Percentiles rank a stretch among this genome's conserved stretches.
Evolutionary conservation across 2,329 filamentous ascomycete species (phyloP).

Genomic region (Ceratocystis cubensis): DNA sequence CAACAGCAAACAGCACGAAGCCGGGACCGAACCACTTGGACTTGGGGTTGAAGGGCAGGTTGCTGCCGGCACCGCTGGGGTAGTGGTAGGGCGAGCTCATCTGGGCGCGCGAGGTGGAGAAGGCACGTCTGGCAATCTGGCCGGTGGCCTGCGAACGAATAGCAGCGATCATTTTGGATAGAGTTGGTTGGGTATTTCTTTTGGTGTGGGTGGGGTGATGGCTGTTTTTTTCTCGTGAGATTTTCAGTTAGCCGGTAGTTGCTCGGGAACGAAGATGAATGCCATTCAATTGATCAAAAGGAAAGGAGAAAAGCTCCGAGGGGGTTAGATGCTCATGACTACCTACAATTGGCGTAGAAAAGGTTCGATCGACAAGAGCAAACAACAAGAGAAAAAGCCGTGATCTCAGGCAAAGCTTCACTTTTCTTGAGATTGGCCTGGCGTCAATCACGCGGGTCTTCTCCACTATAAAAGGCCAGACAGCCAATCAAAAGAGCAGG

Average conservation of each 20-base stretch:
- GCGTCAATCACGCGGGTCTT: neutral
- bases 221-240: neutral
- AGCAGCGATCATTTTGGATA: conserved; percentile 67
- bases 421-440: conserved; percentile 3
- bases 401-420: conserved; percentile 11
- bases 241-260: neutral
- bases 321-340: neutral
- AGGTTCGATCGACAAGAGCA: neutral
- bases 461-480: conserved; percentile 8
- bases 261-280: neutral
- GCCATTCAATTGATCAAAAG: neutral
- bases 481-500: conserved; percentile 8
- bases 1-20: conserved; percentile 61
- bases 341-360: conserved; percentile 13
- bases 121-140: conserved; percentile 70
- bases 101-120: conserved; percentile 79
- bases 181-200: neutral
- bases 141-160: conserved; percentile 46
- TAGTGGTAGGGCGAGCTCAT: conserved; percentile 93
- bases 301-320: no score
- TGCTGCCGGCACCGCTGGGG: conserved; percentile 85
- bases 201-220: conserved; percentile 29
- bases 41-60: conserved; percentile 94
- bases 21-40: conserved; percentile 70
- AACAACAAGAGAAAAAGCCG: neutral